phyloP scores from a whole-genome alignment of 305 asterid species.

The Andrographis paniculata region DNA sequence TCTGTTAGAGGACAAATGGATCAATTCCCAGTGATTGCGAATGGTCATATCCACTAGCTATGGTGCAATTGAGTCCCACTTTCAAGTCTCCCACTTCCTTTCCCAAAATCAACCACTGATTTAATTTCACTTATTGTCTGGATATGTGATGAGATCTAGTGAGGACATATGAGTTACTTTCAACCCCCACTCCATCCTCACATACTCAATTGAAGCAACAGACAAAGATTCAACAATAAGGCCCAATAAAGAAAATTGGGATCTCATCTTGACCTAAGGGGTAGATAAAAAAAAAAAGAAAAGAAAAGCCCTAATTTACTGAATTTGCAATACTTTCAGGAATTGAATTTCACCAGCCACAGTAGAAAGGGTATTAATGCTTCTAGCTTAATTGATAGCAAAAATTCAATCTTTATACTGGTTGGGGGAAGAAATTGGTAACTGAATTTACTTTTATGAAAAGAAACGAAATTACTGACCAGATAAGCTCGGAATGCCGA shows the following conservation, averaged over 20 bases:
- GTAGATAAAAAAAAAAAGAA: too few relatives aligned
- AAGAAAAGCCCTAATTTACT: constrained; percentile 6
- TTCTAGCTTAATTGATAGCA: neutral
- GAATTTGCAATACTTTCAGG: constrained; percentile 4
- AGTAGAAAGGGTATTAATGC: constrained; percentile 15
- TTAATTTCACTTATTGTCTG: constrained; percentile 10
- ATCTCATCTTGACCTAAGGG: constrained; percentile 24
- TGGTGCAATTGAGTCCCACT: constrained; percentile 14
- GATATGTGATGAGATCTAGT: constrained; percentile 19
- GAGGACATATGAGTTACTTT: constrained; percentile 7
- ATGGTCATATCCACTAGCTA: constrained; percentile 26
- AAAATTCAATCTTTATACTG: neutral
- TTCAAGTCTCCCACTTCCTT: constrained; percentile 18
- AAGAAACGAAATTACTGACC: constrained; percentile 35
- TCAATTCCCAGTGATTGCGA: constrained; percentile 27
- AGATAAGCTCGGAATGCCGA: constrained; percentile 87
- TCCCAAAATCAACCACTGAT: neutral
- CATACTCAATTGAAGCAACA: constrained; percentile 1
- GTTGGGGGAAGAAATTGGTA: neutral
- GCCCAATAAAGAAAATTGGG: constrained; percentile 24
- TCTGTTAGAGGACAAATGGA: constrained; percentile 23
- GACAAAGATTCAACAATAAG: constrained; percentile 19
- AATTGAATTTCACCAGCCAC: constrained; percentile 3
- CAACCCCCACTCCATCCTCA: constrained; percentile 10
- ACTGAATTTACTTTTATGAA: neutral